Conservation (phyloP, 2,329 filamentous ascomycete genomes). For the Didymella segeticola region DNA sequence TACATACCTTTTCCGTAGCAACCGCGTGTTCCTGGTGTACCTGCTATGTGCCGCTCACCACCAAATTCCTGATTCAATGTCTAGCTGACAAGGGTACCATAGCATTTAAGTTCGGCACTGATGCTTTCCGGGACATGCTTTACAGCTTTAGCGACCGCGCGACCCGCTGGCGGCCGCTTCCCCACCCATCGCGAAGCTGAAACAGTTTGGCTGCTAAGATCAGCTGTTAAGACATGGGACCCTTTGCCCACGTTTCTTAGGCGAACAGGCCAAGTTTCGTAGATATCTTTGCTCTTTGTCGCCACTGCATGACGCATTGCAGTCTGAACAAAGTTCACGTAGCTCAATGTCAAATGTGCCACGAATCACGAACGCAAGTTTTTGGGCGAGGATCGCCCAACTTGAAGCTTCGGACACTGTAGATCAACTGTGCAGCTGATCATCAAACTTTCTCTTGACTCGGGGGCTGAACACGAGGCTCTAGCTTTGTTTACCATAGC, state of each 20-base stretch:
- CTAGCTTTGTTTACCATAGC: neutral
- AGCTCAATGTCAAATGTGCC: neutral
- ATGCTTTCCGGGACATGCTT: neutral
- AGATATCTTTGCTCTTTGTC: neutral
- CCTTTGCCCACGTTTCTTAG: neutral
- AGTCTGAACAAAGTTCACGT: neutral
- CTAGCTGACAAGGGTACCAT: neutral
- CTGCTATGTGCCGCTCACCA: neutral
- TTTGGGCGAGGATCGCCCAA: neutral
- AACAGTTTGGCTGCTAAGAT: conserved; percentile 3
- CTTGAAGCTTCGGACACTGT: neutral
- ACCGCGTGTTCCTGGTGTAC: neutral
- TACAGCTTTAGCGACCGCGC: conserved; percentile 6
- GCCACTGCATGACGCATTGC: neutral
- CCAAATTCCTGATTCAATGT: neutral
- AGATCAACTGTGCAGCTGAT: conserved; percentile 4
- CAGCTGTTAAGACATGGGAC: neutral
- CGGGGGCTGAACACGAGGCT: neutral
- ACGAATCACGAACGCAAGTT: neutral
- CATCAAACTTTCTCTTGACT: conserved; percentile 11
- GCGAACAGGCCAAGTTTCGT: neutral
- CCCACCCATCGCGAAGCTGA: conserved; percentile 1
- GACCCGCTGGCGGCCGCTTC: conserved; percentile 2
- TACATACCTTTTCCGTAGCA: neutral
- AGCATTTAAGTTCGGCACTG: neutral